Base-by-base conservation (phyloP, 202 grass and related monocot genomes). In the Elaeis oleifera region DNA sequence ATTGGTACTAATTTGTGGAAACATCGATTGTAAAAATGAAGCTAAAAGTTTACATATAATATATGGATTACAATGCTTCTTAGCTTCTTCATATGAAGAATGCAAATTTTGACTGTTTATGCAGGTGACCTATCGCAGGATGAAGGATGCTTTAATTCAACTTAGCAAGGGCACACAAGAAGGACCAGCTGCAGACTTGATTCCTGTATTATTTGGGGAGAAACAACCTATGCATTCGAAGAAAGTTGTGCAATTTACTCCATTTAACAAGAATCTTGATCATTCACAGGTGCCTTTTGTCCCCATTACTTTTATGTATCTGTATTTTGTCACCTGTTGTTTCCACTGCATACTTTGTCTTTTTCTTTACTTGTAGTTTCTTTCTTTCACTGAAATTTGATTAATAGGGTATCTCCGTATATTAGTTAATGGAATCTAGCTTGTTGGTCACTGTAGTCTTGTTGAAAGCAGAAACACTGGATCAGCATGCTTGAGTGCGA, bases 181-280 rank as follows among this genome's bases (percentile, higher is more conserved):
- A 62, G 92, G 88, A 50, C 92, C 92, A 60, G 84, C 74, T 58
- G 79, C 65, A 39, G 84, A 97, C 56, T 83, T 97, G 74, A 67
- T 97, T 75, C 79, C 88, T 82, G 84, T 97, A 69, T 84, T 97
- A 70, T 97, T 97, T 84, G 92, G 84, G 64, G 92, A 91, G 74
- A 86, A 78, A 13, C 49, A 69, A 23, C 92, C 92, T 65, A 78
- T 78, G 64, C 20, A 53, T 59, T 80, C 79, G 9, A 92, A 97
- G 65, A 79, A 86, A 53, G 56, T 60, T 16, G 44, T 70, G 51
- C 86, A 91, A 76, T 92, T 97, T 72, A 79, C 63, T 89, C 79
- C 84, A 18, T 97, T 86, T 80, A 97, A 97, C 31, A 97, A 89
- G 69, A 89, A 97, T 84, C 79, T 97, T 72, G 92, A 97, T 67